phyloP scores from a whole-genome alignment of 2,329 filamentous ascomycete genomes.

The Venturia effusa region DNA sequence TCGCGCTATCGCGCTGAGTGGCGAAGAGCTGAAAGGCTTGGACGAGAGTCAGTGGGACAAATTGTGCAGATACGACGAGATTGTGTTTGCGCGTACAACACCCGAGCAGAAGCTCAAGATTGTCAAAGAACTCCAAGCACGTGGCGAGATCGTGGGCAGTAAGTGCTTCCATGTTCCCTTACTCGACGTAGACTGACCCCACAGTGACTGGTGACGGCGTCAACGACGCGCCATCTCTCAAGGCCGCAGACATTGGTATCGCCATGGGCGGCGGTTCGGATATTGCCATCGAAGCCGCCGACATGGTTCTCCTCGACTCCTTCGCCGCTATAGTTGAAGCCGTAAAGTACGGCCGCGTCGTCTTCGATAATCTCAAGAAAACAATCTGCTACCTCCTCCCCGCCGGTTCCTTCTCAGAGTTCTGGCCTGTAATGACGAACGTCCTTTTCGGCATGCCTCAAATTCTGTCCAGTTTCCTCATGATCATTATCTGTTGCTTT shows the following conservation, averaged over 20 bases:
- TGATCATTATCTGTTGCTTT: constrained; percentile 53
- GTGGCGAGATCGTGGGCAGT: constrained; percentile 44
- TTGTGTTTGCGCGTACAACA: constrained; percentile 66
- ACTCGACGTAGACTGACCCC: no score
- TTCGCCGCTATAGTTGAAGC: constrained; percentile 64
- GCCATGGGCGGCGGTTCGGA: constrained; percentile 46
- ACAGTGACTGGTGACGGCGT: constrained; percentile 37
- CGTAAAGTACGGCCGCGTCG: constrained; percentile 59
- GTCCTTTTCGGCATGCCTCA: constrained; percentile 63
- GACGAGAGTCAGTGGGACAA: constrained; percentile 59
- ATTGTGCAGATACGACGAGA: constrained; percentile 55
- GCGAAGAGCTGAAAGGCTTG: constrained; percentile 48
- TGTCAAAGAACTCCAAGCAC: constrained; percentile 60
- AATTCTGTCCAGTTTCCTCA: constrained; percentile 61
- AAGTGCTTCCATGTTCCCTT: constrained; percentile 20
- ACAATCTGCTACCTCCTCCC: constrained; percentile 64
- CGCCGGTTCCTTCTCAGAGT: constrained; percentile 63
- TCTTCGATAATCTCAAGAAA: constrained; percentile 73
- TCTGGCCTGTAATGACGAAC: constrained; percentile 66
- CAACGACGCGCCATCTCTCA: constrained; percentile 43
- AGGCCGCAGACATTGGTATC: constrained; percentile 49
- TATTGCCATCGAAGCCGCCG: constrained; percentile 51
- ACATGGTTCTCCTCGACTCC: constrained; percentile 55
- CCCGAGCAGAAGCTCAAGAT: constrained; percentile 72
- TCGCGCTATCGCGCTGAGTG: constrained; percentile 15